Conservation (phyloP, 1,139 yeast species). For the Scheffersomyces titani region DNA sequence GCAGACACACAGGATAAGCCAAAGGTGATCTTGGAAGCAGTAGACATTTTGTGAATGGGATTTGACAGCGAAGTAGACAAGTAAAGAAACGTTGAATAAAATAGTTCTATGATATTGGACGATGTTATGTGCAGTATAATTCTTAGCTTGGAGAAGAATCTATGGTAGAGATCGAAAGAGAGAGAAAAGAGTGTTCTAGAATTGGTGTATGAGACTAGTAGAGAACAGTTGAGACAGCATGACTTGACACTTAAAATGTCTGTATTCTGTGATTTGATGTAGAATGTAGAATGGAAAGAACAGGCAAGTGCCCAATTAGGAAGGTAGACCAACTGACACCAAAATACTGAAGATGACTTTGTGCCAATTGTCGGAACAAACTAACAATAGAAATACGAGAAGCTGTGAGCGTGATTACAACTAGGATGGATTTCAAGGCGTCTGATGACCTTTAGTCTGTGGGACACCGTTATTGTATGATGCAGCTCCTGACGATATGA, state of each 20-base stretch:
- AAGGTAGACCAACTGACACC: neutral
- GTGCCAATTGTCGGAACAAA: neutral
- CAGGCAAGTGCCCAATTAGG: neutral
- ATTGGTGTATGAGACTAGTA: neutral
- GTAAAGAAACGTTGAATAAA: neutral
- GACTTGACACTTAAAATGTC: neutral
- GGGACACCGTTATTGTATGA: neutral
- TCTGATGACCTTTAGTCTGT: neutral
- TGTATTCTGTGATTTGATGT: neutral
- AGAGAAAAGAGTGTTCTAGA: neutral
- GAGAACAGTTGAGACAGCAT: neutral
- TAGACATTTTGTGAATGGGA: slow-evolving; percentile 50
- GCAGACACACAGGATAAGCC: slow-evolving; percentile 60
- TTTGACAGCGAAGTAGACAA: slow-evolving; percentile 11
- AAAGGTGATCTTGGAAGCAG: slow-evolving; percentile 70
- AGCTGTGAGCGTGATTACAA: neutral
- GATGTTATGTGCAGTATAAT: neutral
- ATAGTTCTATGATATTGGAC: neutral
- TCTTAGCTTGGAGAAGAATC: neutral
- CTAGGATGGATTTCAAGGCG: neutral
- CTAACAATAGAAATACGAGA: neutral
- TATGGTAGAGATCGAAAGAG: neutral
- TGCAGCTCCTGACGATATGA: neutral
- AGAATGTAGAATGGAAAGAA: neutral
- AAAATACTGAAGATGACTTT: neutral